Evolutionary conservation across 805 yeast species (phyloP), one percentile per base, ranked within the genome.

Genomic region (Candida easanensis): DNA sequence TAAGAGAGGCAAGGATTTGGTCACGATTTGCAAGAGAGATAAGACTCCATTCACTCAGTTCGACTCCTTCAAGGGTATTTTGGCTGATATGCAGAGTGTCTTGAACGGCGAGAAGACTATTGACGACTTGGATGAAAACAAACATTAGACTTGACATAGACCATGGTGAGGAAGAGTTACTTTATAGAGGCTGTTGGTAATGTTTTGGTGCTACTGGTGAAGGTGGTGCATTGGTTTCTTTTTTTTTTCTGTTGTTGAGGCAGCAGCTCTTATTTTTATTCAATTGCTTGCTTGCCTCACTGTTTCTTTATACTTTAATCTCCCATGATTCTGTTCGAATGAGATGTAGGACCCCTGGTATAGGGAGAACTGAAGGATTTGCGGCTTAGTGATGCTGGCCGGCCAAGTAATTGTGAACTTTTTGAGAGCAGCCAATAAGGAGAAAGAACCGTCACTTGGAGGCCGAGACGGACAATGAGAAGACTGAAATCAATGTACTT

Each of bases 1-100:
- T 36, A 91, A 89, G 69, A 79, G 80, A 51, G 99, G 97, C 38
- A 80, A 84, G 57, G 98, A 93, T 61, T 75, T 93, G 54, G 84
- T 91, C 53, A 82, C 81, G 31, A 91, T 80, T 69, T 93, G 98
- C 68, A 75, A 74, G 53, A 70, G 82, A 36, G 91, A 89, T 62
- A 70, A 76, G 27, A 85, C 93, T 51, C 95, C 96, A 16, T 91
- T 81, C 69, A 79, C 82, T 37, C 95, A 84, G 59, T 93, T 93
- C 66, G 79, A 79, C 51, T 69, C 82, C 34, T 93, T 87, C 56
- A 66, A 68, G 28, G 95, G 88, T 52, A 91, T 91, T 56, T 76
- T 84, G 56, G 52, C 60, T n/a, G 76, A 76, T 54, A 75, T 86
- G 51, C 66, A 76, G 57, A 64, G 67, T 19, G 79, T 88, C 27